A percentile compares a stretch with the other conserved stretches of the same genome.
These are phyloP conservation scores for Pythium scleroteichum DNA, from an alignment of 352 stramenopile genomes.

Conservation along the genomic window DNA sequence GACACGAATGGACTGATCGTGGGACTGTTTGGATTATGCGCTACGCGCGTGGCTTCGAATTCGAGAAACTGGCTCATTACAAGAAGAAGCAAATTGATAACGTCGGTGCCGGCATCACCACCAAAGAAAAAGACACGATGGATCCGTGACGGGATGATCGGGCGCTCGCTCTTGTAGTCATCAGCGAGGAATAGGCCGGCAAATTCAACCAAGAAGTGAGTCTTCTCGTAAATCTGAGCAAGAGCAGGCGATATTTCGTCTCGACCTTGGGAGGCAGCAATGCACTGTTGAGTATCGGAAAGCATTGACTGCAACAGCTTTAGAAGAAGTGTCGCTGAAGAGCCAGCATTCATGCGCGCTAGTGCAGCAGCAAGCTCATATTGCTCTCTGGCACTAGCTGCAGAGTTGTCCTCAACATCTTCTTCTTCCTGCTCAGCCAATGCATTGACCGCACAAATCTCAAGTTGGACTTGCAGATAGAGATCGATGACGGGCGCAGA, in stretches of 20 bases:
- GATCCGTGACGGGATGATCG: conserved; percentile 64
- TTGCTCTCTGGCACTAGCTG: conserved; percentile 61
- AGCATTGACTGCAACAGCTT: conserved; percentile 68
- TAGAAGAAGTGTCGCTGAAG: conserved; percentile 52
- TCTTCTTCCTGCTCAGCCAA: conserved; percentile 77
- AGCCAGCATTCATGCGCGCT: conserved; percentile 59
- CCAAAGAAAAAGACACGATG: conserved; percentile 36
- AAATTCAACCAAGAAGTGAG: conserved; percentile 83
- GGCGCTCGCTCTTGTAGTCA: conserved; percentile 74
- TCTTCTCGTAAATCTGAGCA: conserved; percentile 73
- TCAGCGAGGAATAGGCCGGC: conserved; percentile 74
- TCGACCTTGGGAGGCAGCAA: conserved; percentile 43
- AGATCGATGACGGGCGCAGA: conserved; percentile 69
- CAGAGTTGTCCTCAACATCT: conserved; percentile 81
- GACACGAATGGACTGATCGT: conserved; percentile 80
- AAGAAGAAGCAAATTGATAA: conserved; percentile 66
- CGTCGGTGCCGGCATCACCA: conserved; percentile 12
- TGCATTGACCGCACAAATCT: conserved; percentile 65
- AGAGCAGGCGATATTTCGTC: conserved; percentile 57
- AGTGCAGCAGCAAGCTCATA: conserved; percentile 72
- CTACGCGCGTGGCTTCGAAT: conserved; percentile 64
- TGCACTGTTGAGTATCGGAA: conserved; percentile 41
- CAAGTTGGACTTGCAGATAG: conserved; percentile 76
- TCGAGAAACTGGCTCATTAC: conserved; percentile 73
- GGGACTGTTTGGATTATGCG: conserved; percentile 51